Percentiles rank a stretch among this genome's conserved stretches.
These are phyloP conservation scores for Ceratobasidium sp. DNA, from an alignment of 1,284 basidiomycete genomes.

Conservation along the genomic window DNA sequence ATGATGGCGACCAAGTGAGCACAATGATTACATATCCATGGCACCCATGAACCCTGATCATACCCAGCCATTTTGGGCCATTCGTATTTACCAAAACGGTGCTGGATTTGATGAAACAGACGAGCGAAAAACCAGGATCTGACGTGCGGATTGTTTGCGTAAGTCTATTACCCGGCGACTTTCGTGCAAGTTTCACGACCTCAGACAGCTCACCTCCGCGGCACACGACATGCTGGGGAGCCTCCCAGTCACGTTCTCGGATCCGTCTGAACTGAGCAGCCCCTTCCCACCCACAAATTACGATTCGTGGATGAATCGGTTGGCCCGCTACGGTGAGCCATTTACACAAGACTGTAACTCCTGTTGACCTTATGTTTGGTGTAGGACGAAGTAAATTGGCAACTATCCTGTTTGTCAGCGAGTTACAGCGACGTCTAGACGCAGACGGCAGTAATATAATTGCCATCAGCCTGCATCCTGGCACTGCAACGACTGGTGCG, in stretches of 20 bases:
- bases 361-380: neutral
- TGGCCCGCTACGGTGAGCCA: constrained; percentile 23
- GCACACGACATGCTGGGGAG: neutral
- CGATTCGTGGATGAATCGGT: neutral
- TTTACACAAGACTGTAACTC: neutral
- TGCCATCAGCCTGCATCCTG: constrained; percentile 46
- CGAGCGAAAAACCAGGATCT: neutral
- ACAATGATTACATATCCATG: neutral
- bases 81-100: constrained; percentile 16
- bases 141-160: constrained; percentile 32
- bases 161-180: neutral
- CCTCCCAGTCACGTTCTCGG: neutral
- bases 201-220: neutral
- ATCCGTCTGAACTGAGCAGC: neutral
- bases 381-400: constrained; percentile 45
- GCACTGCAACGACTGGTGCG: constrained; percentile 46
- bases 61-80: constrained; percentile 20
- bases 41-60: neutral
- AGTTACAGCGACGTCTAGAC: constrained; percentile 48
- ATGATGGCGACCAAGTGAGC: constrained; percentile 24
- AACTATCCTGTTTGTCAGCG: constrained; percentile 49
- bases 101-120: constrained; percentile 16
- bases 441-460: constrained; percentile 46
- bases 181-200: no score
- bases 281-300: neutral